A percentile compares a stretch with the other conserved stretches of the same genome.
phyloP scores from a whole-genome alignment of 345 rosid genomes.

The Populus pruinosa region DNA sequence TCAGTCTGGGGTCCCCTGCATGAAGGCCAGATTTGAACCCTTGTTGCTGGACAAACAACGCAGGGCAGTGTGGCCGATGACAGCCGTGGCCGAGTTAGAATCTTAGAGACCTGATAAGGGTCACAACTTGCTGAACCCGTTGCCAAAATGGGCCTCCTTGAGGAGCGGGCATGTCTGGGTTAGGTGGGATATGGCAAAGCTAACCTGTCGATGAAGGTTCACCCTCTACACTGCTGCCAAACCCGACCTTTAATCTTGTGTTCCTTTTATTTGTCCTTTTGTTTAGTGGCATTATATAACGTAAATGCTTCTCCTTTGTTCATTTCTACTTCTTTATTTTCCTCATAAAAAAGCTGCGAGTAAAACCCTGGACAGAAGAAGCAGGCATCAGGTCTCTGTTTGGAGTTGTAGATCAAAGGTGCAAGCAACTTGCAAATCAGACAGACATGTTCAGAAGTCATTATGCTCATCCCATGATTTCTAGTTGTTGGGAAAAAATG shows the following conservation, averaged over 20 bases:
- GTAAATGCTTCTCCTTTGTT: background rate
- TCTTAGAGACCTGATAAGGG: background rate
- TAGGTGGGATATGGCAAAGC: background rate
- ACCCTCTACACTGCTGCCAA: no score
- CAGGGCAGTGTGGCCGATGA: background rate
- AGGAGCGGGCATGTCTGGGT: background rate
- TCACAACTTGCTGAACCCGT: background rate
- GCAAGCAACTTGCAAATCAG: no score
- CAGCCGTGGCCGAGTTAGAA: background rate
- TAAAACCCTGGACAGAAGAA: no score
- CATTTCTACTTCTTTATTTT: background rate
- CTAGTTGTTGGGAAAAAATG: no score
- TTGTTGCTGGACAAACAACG: background rate
- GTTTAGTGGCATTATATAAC: background rate
- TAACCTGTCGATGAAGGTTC: no score
- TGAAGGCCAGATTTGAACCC: background rate
- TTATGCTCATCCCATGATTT: no score
- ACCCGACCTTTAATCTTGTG: no score
- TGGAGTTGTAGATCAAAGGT: no score
- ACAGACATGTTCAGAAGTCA: no score
- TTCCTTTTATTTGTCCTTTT: background rate
- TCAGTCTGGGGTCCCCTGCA: background rate
- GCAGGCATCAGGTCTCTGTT: no score
- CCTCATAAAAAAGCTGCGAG: no score
- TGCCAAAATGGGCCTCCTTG: background rate